Base-by-base conservation (phyloP, 2,329 filamentous ascomycete genomes). In the Hymenoscyphus infarciens region DNA sequence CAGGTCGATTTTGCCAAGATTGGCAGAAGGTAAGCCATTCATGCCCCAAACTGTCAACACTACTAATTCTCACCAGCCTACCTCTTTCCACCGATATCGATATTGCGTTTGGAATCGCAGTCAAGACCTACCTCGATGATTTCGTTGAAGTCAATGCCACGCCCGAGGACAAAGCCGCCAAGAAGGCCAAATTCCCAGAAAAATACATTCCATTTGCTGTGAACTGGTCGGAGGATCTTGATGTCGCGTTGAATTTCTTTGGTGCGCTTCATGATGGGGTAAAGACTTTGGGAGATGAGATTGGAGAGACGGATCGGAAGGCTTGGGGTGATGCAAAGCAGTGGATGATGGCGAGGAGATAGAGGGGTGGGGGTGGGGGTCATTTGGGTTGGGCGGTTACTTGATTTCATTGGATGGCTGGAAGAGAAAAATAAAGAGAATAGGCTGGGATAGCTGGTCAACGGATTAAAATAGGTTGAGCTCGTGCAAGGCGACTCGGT, bases 61-160 rank as follows among this genome's bases (percentile, higher is more conserved):
- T 68, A 52, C 59, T 69, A 65, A 68, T 27, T 33, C 56, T 53
- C 31, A 38, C 33, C 59, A 86, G 83, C 60, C 78, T 92, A 3
- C 89, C 89, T 8, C 90, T 92, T 73, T 77, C 85, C 22, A 79
- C 82, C 19, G 87, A 91, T 66, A 87, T 88, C 11, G 89, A 93
- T 71, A 88, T 91, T 56, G 88, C 86, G 13, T 82, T 95, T 38
- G 90, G 88, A 31, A 90, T 95, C 65, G 90, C 90, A 0, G 86
- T 92, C 49, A 91, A 92, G 75, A 91, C 89, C 8, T 91, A 91
- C 72, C 82, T 92, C 25, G 89, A 92, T 68, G 89, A 92, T 63
- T 79, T 92, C 57, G 82, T 81, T 16, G 77, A 85, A 58, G 81
- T 82, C 22, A 77, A 79, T 8, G 83, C 89, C 64, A 80, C 83